Percentiles rank a stretch among this genome's conserved stretches.
These are phyloP conservation scores for Corynascus novoguineensis DNA, from an alignment of 495 filamentous ascomycete species.

Conservation along the genomic window DNA sequence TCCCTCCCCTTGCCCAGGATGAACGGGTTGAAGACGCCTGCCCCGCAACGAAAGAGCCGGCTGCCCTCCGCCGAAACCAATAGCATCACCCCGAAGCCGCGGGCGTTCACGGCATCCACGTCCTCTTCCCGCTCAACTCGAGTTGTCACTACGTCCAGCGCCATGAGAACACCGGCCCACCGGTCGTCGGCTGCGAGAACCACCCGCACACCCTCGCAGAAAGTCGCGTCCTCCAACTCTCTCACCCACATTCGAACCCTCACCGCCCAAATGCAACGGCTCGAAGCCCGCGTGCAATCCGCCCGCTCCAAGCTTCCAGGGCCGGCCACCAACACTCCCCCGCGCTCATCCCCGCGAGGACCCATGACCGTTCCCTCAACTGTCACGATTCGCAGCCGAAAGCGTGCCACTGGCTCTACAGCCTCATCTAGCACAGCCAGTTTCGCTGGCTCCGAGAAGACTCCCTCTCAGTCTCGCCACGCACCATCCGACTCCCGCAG, in stretches of 20 bases:
- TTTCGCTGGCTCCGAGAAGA: constrained; percentile 42
- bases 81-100: constrained; percentile 48
- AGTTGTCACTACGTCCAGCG: constrained; percentile 23
- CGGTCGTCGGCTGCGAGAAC: constrained; percentile 24
- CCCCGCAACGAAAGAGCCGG: constrained; percentile 37
- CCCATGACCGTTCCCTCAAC: constrained; percentile 61
- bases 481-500: constrained; percentile 30
- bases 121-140: constrained; percentile 32
- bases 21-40: constrained; percentile 23
- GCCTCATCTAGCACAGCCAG: constrained; percentile 45
- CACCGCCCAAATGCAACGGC: constrained; percentile 91
- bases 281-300: constrained; percentile 90
- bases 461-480: constrained; percentile 26
- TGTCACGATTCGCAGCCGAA: constrained; percentile 70
- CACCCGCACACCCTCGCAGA: constrained; percentile 31
- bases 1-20: constrained; percentile 45
- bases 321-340: constrained; percentile 60
- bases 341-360: constrained; percentile 68
- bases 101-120: constrained; percentile 27
- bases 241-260: constrained; percentile 87
- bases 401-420: constrained; percentile 62
- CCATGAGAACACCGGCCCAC: constrained; percentile 32
- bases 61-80: constrained; percentile 45
- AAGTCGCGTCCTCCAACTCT: constrained; percentile 72
- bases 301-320: constrained; percentile 81